Conservation (phyloP, 352 stramenopile species). For the Globisporangium perplexum region DNA sequence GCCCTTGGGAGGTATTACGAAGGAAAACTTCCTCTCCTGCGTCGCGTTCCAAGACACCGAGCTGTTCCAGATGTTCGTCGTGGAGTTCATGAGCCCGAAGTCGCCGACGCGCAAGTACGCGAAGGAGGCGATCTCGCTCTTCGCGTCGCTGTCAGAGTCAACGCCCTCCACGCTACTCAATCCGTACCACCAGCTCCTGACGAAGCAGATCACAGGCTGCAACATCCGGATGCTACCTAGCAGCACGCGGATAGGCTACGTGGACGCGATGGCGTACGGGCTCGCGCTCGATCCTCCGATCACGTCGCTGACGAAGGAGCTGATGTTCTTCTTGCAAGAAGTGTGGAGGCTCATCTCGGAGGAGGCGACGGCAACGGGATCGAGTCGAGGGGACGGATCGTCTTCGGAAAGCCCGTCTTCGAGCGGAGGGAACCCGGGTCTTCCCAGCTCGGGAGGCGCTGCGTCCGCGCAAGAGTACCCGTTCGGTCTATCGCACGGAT, state of each 20-base stretch:
- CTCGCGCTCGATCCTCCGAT: constrained; percentile 72
- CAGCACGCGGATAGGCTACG: constrained; percentile 70
- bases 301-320: constrained; percentile 79
- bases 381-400: constrained; percentile 13
- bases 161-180: constrained; percentile 67
- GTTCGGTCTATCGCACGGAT: constrained; percentile 77
- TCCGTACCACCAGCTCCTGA: constrained; percentile 81
- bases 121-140: constrained; percentile 58
- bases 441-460: constrained; percentile 18
- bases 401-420: constrained; percentile 14
- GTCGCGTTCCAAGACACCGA: constrained; percentile 81
- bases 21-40: constrained; percentile 62
- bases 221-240: constrained; percentile 66
- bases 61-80: constrained; percentile 84
- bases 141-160: constrained; percentile 49
- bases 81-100: constrained; percentile 79
- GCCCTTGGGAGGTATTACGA: constrained; percentile 31
- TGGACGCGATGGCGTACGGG: constrained; percentile 82
- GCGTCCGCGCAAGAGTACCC: constrained; percentile 82
- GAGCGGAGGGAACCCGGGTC: constrained; percentile 1
- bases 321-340: constrained; percentile 82
- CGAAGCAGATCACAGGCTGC: constrained; percentile 80
- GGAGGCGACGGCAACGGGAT: constrained; percentile 26
- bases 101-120: constrained; percentile 59
- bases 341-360: constrained; percentile 84